Percentiles rank a stretch among this genome's conserved stretches.
These are phyloP conservation scores for Boehmeria nivea DNA, from an alignment of 306 rosid genomes.

Conservation along the genomic window DNA sequence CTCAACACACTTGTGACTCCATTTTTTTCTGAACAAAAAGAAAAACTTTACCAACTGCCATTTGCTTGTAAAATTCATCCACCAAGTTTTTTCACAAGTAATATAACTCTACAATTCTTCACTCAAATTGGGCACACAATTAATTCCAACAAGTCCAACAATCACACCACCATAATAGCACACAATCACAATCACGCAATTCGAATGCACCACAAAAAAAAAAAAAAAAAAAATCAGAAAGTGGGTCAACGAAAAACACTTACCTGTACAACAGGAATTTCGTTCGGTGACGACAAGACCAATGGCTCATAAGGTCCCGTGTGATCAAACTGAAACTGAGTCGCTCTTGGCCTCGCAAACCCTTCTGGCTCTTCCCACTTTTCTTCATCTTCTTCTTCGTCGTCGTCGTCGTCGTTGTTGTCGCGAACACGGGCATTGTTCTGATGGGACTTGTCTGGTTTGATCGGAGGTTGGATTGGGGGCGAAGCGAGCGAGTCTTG, in stretches of 20 bases:
- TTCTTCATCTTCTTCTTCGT: slow-evolving; percentile 30
- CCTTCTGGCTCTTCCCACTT: slow-evolving; percentile 27
- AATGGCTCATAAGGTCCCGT: slow-evolving; percentile 72
- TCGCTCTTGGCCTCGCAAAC: slow-evolving; percentile 23
- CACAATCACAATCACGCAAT: too few relatives aligned
- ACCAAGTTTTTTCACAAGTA: neutral
- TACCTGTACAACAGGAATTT: slow-evolving; percentile 63
- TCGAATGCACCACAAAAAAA: too few relatives aligned
- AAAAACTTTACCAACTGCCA: too few relatives aligned
- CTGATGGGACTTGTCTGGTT: too few relatives aligned
- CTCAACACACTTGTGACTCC: too few relatives aligned
- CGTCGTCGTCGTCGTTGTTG: slow-evolving; percentile 1
- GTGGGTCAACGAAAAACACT: neutral
- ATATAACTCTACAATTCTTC: neutral
- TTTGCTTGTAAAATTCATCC: too few relatives aligned
- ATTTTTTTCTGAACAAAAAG: too few relatives aligned
- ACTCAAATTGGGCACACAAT: too few relatives aligned
- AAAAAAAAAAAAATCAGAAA: too few relatives aligned
- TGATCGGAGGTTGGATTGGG: slow-evolving; percentile 21
- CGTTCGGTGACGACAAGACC: slow-evolving; percentile 46
- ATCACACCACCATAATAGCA: too few relatives aligned
- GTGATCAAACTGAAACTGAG: slow-evolving; percentile 58
- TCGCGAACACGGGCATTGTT: slow-evolving; percentile 3
- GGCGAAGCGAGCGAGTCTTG: slow-evolving; percentile 32
- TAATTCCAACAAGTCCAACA: too few relatives aligned